Evolutionary conservation across 2,329 filamentous ascomycete species (phyloP), one percentile per base, ranked within the genome.

Genomic region (Trichoderma oligosporum): DNA sequence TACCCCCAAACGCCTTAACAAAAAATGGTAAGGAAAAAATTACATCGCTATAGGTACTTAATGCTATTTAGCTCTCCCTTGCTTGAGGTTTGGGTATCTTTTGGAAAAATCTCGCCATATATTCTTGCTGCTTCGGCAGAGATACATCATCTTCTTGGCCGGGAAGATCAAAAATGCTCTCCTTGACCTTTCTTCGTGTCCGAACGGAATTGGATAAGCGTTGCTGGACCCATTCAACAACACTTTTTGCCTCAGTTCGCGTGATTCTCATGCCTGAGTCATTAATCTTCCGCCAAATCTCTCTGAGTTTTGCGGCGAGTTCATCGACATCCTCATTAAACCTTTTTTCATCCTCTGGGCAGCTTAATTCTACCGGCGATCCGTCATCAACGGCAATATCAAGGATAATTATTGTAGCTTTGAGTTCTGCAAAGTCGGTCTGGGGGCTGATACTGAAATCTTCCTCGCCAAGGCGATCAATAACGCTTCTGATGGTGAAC

Each of bases 261-360:
- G 82, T 80, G 58, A 94, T 77, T 20, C 84, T 84, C 42, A 89
- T 87, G 38, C 89, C 89, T 1, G 85, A 81, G 65, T 91, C 89
- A 58, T 86, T 81, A 65, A 96, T 95, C 36, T 79, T 80, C 57
- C 76, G 75, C 71, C 78, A 78, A 29, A 85, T 73, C 14, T 73
- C 69, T 61, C 85, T 83, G 51, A 95, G 75, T 31, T 75, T 76
- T 16, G 73, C 71, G 1, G 83, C 78, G 4, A 96, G 76, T 20
- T 73, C 75, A 70, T 96, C 91, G 31, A 96, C 76, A 9, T 84
- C 77, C 5, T 74, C 70, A 66, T 97, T 89, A 75, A 93, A 96
- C 3, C 73, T 60, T 45, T 63, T 70, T 69, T 74, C 70, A 20
- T 66, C 66, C 4, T 70, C 66, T 4, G 58, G 41, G 59, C 68